Base-by-base conservation (phyloP, 106 monocot genomes). In the Platanthera guangdongensis region DNA sequence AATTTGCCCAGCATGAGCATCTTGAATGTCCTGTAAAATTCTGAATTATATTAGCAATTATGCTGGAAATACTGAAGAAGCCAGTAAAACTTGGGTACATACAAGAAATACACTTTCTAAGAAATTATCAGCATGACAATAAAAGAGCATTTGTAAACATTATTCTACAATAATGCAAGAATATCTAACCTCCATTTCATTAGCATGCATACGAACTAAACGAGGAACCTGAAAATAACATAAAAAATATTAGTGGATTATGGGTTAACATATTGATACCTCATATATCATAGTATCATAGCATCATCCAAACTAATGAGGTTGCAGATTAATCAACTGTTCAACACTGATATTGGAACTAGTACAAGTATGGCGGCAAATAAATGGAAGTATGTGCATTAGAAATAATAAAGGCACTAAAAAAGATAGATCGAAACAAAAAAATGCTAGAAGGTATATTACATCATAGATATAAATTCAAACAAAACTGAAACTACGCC, bases 1-100 rank as follows among this genome's bases (percentile, higher is more conserved):
- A 85, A 99, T 99, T 77, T 99, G 99, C 14, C 99, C 94, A 80
- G 99, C 86, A 88, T 99, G 85, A 82, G 90, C 99, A 78, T 99
- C 92, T 84, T 88, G 99, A 85, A 99, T 99, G 75, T 99, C 99
- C 99, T 99, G 81, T 77, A 50, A 72, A 57, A 78, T 14, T 28
- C 47, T 47, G 47, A 70, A 30, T 49, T 12, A 64, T 16, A 25
- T 18, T 25, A 70, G 51, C 18, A 32, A n/a, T 22, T 72, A 72
- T 22, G 19, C 49, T 51, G 49, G 10, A 50, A 28, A 60, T 13
- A 68, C 51, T 1, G 52, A 64, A 51, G 57, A 47, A 47, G 48
- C 50, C 4, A 30, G 28, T 74, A 49, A 60, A 52, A 50, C 1
- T 62, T 45, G 30, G 19, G 13, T 22, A 39, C 67, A 8, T 62